Base-by-base conservation (phyloP, 495 filamentous ascomycete genomes). In the Tuber aestivum region DNA sequence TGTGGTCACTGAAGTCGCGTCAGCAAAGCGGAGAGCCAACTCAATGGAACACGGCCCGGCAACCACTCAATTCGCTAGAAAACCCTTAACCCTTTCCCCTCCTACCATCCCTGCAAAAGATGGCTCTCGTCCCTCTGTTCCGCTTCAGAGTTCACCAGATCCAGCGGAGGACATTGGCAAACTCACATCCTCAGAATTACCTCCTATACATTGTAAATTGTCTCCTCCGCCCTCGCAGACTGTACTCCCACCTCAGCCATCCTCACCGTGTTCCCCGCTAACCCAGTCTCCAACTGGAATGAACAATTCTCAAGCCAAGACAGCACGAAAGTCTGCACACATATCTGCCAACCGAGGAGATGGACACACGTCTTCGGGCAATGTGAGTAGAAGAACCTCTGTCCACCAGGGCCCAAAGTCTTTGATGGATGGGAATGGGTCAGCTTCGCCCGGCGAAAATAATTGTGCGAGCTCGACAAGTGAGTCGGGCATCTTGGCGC, bases 231-330 rank as follows among this genome's bases (percentile, higher is more conserved):
- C 50, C 50, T 14, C 50, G 50, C 50, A 32, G 50, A 61, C 23
- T 61, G 50, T 61, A 32, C n/a, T n/a, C 50, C 27, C 12, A 10
- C 50, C 50, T 61, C 50, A 61, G 50, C 50, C n/a, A 61, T 61
- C 50, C 50, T 61, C 50, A 5, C 50, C 50, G 23, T 61, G 50
- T n/a, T 61, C 74, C 68, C 73, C 74, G 42, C 37, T 61, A 20
- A 69, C 73, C 41, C 70, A 72, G n/a, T 45, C 72, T 37, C 73
- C 72, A 27, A 72, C 45, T 61, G 70, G 75, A n/a, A 78, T 78
- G 73, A 79, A 37, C 38, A 79, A 79, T 75, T 35, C 76, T 40
- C 78, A 79, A 68, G 78, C 78, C 37, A 79, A 77, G 65, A 79
- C 78, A 37, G 78, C 78, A 7, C 72, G 78, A n/a, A 79, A 79